Evolutionary conservation across 2,329 filamentous ascomycete species (phyloP).

Genomic region (Fusarium duplospermum): DNA sequence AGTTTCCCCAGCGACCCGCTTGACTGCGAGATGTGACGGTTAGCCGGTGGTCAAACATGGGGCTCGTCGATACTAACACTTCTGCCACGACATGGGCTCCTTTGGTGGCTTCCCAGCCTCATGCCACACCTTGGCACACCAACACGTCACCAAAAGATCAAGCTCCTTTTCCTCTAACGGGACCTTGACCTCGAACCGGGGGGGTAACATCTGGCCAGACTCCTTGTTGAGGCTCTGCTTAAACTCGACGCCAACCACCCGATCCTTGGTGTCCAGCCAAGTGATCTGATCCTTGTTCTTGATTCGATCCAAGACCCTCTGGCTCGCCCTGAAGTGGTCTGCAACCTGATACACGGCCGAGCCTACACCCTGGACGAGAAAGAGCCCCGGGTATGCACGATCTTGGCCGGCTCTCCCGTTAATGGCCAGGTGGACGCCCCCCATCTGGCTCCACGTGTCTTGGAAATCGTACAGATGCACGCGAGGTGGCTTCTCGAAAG

Average conservation of each 20-base stretch:
- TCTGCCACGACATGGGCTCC: conserved; percentile 19
- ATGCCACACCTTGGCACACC: conserved; percentile 41
- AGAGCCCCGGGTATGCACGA: neutral
- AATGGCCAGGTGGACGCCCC: neutral
- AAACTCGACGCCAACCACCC: neutral
- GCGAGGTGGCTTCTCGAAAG: neutral
- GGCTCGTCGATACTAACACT: neutral
- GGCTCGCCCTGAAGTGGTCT: conserved; percentile 1
- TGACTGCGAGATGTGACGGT: neutral
- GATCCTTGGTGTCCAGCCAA: neutral
- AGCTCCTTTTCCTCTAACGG: conserved; percentile 34
- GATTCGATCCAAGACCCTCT: neutral
- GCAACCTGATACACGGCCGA: neutral
- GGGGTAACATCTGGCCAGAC: neutral
- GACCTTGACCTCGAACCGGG: neutral
- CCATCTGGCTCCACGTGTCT: neutral
- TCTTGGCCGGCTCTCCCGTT: neutral
- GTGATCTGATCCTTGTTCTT: neutral
- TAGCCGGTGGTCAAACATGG: neutral
- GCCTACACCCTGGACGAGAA: neutral
- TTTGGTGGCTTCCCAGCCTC: conserved; percentile 30
- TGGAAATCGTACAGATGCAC: neutral
- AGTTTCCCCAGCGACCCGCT: neutral
- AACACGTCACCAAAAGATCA: conserved; percentile 43
- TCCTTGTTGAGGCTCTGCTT: conserved; percentile 1